phyloP scores from a whole-genome alignment of 306 rosid species.

The Cicer cuneatum region DNA sequence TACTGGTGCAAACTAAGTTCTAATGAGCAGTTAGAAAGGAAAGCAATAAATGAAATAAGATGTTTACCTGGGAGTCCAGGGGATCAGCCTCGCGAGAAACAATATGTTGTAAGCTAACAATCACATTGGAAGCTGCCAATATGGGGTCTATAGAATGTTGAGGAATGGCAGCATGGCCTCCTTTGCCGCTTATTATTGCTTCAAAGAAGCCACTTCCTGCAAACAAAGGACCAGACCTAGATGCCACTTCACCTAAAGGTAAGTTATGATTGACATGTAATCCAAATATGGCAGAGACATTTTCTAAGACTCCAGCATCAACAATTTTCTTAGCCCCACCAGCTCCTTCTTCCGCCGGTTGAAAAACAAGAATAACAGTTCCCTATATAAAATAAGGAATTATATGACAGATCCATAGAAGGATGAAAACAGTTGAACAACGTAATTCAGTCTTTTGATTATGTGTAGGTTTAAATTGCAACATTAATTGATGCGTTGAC shows the following conservation, averaged over 20 bases:
- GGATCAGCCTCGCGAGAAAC: slow-evolving; percentile 91
- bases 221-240: slow-evolving; percentile 68
- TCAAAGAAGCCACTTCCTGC: slow-evolving; percentile 82
- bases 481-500: neutral
- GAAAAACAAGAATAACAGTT: slow-evolving; percentile 87
- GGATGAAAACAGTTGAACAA: slow-evolving; percentile 25
- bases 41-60: slow-evolving; percentile 29
- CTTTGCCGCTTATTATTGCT: slow-evolving; percentile 80
- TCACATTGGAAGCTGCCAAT: slow-evolving; percentile 76
- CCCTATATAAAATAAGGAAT: slow-evolving; percentile 59
- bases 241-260: slow-evolving; percentile 65
- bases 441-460: slow-evolving; percentile 6
- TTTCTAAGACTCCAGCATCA: slow-evolving; percentile 66
- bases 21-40: neutral
- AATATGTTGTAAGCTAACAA: slow-evolving; percentile 85
- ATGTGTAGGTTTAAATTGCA: slow-evolving; percentile 8
- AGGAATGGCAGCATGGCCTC: slow-evolving; percentile 93
- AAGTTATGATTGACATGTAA: slow-evolving; percentile 49
- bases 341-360: slow-evolving; percentile 96
- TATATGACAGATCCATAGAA: slow-evolving; percentile 27
- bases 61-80: slow-evolving; percentile 76
- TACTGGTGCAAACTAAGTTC: neutral
- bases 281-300: slow-evolving; percentile 77
- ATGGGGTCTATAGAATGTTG: slow-evolving; percentile 89
- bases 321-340: slow-evolving; percentile 81